A percentile compares a stretch with the other conserved stretches of the same genome.
Evolutionary conservation across 2,329 filamentous ascomycete genomes (phyloP).

Genomic region (Akanthomyces lecanii): DNA sequence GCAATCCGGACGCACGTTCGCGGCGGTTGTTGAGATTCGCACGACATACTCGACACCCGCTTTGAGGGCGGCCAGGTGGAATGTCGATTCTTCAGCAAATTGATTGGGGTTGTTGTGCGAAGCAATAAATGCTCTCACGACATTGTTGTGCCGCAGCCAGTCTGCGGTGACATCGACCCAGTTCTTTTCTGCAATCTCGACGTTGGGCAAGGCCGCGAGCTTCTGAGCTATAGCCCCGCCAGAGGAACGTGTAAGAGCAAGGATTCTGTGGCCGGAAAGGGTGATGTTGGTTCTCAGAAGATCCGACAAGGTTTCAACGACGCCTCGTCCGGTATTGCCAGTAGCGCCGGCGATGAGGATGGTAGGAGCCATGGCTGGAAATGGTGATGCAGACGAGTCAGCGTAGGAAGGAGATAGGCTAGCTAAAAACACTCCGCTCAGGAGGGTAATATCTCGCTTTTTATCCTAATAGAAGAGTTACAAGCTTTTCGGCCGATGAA

Average conservation of each 20-base stretch:
- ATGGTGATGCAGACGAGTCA: neutral
- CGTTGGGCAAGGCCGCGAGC: neutral
- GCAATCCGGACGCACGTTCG: neutral
- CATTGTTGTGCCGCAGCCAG: neutral
- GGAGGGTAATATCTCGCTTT: too few species aligned
- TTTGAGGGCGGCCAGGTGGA: neutral
- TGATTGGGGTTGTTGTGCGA: neutral
- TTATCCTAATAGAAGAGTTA: too few species aligned
- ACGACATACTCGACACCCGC: neutral
- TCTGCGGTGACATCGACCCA: neutral
- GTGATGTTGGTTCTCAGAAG: neutral
- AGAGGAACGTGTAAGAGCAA: neutral
- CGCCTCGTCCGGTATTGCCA: neutral
- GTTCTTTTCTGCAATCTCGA: neutral
- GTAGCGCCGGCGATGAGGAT: neutral
- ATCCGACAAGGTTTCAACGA: neutral
- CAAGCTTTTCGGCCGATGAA: too few species aligned
- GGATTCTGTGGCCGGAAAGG: neutral
- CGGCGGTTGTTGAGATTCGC: neutral
- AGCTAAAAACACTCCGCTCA: too few species aligned
- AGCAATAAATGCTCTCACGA: neutral
- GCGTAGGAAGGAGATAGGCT: too few species aligned
- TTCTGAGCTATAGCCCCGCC: neutral
- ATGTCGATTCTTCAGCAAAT: neutral
- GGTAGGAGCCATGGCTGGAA: neutral